Evolutionary conservation across 495 filamentous ascomycete genomes (phyloP), one percentile per base, ranked within the genome.

Genomic region (Halenospora varia): DNA sequence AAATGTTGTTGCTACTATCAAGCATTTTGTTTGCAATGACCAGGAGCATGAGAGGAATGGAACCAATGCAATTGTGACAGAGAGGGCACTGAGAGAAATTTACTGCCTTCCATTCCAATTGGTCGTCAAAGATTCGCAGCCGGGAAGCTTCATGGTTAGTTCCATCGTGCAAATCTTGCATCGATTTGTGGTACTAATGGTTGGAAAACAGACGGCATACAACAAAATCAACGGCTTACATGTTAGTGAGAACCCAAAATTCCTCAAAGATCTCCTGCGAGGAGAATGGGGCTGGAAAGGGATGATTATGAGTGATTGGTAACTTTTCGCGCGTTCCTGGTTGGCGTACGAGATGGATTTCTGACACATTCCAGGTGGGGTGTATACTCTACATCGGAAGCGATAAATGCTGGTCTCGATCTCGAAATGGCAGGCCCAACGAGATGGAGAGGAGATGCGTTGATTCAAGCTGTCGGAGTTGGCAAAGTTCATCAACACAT

Each of bases 11-110:
- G 85, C 88, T 0, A 88, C 85, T 0, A 72, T 90, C 48, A 93
- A 92, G 75, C 89, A 93, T 66, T 93, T 89, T 64, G 83, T 88
- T n/a, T 85, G 82, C 60, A 93, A 92, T 67, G 89, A 92, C 63
- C 85, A 88, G 64, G 88, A 93, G 63, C 82, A 88, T 55, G 81
- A 83, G 69, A 74, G 89, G 0, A 81, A 87, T 73, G 82, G 81
- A 0, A 84, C 90, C 1, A 75, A 85, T 66, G 82, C 78, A 44
- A 82, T 86, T 48, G 71, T 92, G 17, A 85, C 85, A 0, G 77
- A 87, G 50, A 78, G 89, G 19, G 84, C 88, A 15, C 65, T 92
- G 65, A 80, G 88, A 19, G 89, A 94, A 71, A 86, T 92, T 19
- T 92, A 92, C 61, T 73, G 86, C 10, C 66, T 88, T 67, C 85